Evolutionary conservation across 768 basidiomycete genomes (phyloP), one percentile per base, ranked within the genome.

Genomic region (Suillus spraguei): DNA sequence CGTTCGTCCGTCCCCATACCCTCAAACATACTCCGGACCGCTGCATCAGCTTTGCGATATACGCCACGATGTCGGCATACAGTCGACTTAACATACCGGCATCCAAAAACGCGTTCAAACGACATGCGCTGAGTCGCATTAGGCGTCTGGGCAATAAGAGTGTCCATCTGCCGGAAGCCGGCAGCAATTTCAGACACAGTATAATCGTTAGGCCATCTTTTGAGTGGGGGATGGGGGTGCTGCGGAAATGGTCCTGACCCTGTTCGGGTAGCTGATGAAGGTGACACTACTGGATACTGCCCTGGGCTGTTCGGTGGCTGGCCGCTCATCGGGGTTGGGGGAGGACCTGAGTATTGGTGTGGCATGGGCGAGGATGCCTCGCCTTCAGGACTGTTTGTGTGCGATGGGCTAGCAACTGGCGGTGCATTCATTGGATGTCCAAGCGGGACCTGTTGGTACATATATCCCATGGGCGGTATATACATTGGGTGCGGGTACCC

Each of bases 171-270:
- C 42, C 78, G 80, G 72, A 91, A 89, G 2, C 89, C 89, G 1
- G 73, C 70, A 1, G 87, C 82, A 62, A 90, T 79, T 70, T 90
- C 88, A 58, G 80, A 81, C 24, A 91, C 89, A 10, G 85, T 86
- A 71, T 88, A 89, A 74, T 90, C 89, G 69, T 90, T 89, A 41
- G 89, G 89, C 89, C 89, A 91, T 16, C 87, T 84, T 70, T 89
- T 90, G 35, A 88, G 77, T 3, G 87, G 86, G 2, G 87, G 85
- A 66, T 87, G 86, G 0, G 86, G 81, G 66, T 85, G 84, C 60
- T 84, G 82, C 3, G 86, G 80, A 53, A 82, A 79, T 32, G 78
- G 67, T 6, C 63, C 42, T 14, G 61, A 3, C 59, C 66, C 60
- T 14, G 68, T 60, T 3, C 70, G 67, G 56, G 65, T 55, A 68